Percentiles rank a stretch among this genome's conserved stretches.
Evolutionary conservation across 129 eudicot genomes (phyloP).

Genomic region (Calendula officinalis): DNA sequence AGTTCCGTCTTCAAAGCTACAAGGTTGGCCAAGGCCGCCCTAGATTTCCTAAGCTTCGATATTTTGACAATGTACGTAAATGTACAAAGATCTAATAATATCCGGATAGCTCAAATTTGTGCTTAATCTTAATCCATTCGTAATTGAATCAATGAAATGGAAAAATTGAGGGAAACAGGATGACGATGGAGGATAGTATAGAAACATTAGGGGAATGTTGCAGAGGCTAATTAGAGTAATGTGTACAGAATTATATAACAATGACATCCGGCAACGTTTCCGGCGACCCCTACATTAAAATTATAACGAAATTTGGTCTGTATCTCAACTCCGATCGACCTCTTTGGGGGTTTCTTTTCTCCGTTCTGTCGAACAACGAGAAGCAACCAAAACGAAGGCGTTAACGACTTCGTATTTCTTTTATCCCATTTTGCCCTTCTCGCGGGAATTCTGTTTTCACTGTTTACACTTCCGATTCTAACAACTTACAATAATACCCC

Average conservation of each 20-base stretch:
- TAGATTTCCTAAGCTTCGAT: conserved; percentile 22
- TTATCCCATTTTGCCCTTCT: conserved; percentile 27
- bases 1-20: conserved; percentile 22
- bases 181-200: conserved; percentile 19
- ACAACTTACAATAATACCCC: conserved; percentile 1
- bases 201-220: conserved; percentile 30
- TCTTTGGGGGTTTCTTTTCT: conserved; percentile 22
- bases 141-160: conserved; percentile 3
- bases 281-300: conserved; percentile 33
- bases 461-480: not conserved
- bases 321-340: conserved; percentile 15
- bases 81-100: conserved; percentile 23
- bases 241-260: conserved; percentile 3
- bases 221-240: conserved; percentile 28
- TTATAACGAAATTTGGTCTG: conserved; percentile 20
- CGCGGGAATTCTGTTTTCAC: conserved; percentile 27
- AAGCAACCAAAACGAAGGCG: conserved; percentile 25
- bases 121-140: conserved; percentile 15
- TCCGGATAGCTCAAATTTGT: conserved; percentile 27
- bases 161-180: conserved; percentile 7
- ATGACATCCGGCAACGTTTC: conserved; percentile 41
- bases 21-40: conserved; percentile 17
- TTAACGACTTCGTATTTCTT: conserved; percentile 27
- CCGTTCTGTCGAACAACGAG: conserved; percentile 14
- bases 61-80: conserved; percentile 22